These are phyloP conservation scores for Colletotrichum lupini DNA, from an alignment of 2,329 filamentous ascomycete genomes.

Conservation along the genomic window DNA sequence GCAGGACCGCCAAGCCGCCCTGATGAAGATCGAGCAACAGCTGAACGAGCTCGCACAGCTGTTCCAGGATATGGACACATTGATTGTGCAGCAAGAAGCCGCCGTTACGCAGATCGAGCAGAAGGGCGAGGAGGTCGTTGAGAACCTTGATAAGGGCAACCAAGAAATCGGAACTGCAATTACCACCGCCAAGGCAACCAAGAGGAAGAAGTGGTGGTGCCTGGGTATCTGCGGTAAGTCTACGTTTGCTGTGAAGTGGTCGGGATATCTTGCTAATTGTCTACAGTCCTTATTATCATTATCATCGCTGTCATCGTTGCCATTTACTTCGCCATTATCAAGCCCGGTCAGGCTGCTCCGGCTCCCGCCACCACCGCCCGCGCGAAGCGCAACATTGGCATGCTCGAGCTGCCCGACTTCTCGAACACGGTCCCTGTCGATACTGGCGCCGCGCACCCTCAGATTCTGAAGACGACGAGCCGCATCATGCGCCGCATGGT, in stretches of 20 bases:
- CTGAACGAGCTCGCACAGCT: constrained; percentile 89
- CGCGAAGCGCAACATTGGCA: constrained; percentile 42
- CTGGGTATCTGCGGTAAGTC: constrained; percentile 75
- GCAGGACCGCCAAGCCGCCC: constrained; percentile 83
- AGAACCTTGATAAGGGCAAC: constrained; percentile 88
- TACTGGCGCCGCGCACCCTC: constrained; percentile 5
- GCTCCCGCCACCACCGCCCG: constrained; percentile 39
- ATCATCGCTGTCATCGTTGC: constrained; percentile 64
- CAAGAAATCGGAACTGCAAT: constrained; percentile 85
- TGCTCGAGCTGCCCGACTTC: constrained; percentile 39
- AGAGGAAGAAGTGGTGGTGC: constrained; percentile 98
- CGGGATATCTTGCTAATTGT: constrained; percentile 12
- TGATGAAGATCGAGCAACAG: constrained; percentile 92
- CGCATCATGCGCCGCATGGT: constrained; percentile 32
- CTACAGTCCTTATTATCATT: constrained; percentile 61
- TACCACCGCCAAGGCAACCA: constrained; percentile 79
- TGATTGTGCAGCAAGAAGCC: constrained; percentile 88
- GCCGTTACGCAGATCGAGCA: constrained; percentile 84
- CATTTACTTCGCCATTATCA: constrained; percentile 58
- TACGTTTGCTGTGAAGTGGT: background rate
- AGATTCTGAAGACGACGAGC: constrained; percentile 20
- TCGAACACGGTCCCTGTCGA: constrained; percentile 38
- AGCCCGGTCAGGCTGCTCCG: constrained; percentile 38
- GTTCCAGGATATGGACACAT: constrained; percentile 88
- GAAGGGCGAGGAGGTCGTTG: constrained; percentile 86